Evolutionary conservation across 1,284 basidiomycete genomes (phyloP), one percentile per base, ranked within the genome.

Genomic region (Anthracocystis setariae): DNA sequence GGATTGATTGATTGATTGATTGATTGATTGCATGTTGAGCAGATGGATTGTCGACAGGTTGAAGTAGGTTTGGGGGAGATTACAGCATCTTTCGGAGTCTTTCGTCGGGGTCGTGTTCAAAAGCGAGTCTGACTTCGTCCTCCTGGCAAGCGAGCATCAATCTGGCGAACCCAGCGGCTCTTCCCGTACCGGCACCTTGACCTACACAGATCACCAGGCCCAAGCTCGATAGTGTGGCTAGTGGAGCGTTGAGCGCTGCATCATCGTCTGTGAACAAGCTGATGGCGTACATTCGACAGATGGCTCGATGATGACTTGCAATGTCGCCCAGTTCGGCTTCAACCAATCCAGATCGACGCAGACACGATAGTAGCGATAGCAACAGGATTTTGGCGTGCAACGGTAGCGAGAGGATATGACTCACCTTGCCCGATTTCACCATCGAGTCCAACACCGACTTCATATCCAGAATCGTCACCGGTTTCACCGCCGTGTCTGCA

Each of bases 281-380:
- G 43, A 74, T 64, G 46, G 39, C 64, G 42, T 78, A 80, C 61
- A 71, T 70, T 1, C 69, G 46, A 50, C 71, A 77, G 17, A 80
- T 62, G 21, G 67, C 73, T 7, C 38, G 23, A 39, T 82, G 80
- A 47, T 80, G 73, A 18, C 38, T 48, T 2, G 56, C 21, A 12
- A 94, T 90, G 68, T 93, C 91, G 18, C 87, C 87, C 90, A 92
- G 92, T 71, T 88, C 88, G 49, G 95, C 90, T 84, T 94, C 92
- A 45, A 92, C 89, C 1, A 98, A 87, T 21, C 95, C 95, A 64
- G 91, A 90, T 38, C 91, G 87, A 78, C 90, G 89, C 40, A 93
- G 87, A 78, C 92, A 93, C 71, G 91, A 90, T 20, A 96, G 86
- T 37, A 98, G 84, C 0, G 93, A 89, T 8, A 92, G 90, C n/a